phyloP scores from a whole-genome alignment of 441 rosid genomes.

The Capsella rubella region DNA sequence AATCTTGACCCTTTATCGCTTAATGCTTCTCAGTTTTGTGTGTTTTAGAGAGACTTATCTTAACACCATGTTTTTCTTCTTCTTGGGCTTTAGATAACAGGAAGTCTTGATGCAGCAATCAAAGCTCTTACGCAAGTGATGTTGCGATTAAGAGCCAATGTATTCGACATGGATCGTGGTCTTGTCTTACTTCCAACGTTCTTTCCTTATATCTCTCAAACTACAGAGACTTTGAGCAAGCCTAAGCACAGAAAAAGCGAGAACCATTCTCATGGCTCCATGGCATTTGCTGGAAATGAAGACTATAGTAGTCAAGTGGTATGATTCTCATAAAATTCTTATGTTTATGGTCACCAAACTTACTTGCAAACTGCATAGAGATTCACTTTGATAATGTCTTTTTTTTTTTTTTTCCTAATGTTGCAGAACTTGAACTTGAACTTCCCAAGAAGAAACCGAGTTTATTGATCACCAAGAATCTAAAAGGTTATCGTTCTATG shows the following conservation, averaged over 20 bases:
- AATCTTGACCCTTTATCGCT: background rate
- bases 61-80: background rate
- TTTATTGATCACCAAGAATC: conserved; percentile 26
- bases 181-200: conserved; percentile 59
- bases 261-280: conserved; percentile 51
- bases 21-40: conserved; percentile 6
- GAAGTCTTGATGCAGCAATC: conserved; percentile 66
- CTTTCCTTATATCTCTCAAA: conserved; percentile 61
- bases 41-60: conserved; percentile 13
- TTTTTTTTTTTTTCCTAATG: background rate
- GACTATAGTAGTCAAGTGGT: conserved; percentile 53
- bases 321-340: conserved; percentile 28
- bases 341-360: background rate
- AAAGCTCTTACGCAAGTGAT: conserved; percentile 69
- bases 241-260: conserved; percentile 57
- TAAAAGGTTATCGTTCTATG: conserved; percentile 14
- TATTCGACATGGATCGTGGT: conserved; percentile 67
- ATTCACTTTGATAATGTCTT: background rate
- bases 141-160: conserved; percentile 63
- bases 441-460: conserved; percentile 24
- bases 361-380: background rate
- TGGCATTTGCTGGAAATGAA: conserved; percentile 46
- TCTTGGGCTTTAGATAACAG: conserved; percentile 59
- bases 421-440: conserved; percentile 32
- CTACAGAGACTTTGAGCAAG: conserved; percentile 56